A percentile compares a stretch with the other conserved stretches of the same genome.
phyloP scores from a whole-genome alignment of 306 rosid species.

The Oxytropis ochrocephala region DNA sequence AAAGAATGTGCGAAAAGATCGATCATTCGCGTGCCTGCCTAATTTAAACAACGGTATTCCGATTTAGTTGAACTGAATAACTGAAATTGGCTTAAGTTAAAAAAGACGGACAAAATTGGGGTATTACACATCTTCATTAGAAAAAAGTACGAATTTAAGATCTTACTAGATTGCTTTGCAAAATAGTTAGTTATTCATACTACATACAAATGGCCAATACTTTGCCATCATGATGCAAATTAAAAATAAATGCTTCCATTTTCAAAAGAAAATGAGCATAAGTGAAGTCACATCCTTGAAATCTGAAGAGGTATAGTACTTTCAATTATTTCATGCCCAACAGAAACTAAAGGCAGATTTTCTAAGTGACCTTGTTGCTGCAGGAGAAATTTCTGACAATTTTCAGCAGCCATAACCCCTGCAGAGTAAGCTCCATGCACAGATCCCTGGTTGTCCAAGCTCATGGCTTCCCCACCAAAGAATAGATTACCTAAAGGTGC shows the following conservation, averaged over 20 bases:
- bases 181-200: neutral
- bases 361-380: conserved; percentile 31
- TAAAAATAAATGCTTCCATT: neutral
- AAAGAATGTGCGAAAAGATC: too few relatives aligned
- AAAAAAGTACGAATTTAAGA: neutral
- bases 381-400: conserved; percentile 29
- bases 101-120: too few relatives aligned
- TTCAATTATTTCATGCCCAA: conserved; percentile 34
- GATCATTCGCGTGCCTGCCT: too few relatives aligned
- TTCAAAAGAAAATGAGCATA: neutral
- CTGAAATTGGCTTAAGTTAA: too few relatives aligned
- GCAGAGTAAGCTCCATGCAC: conserved; percentile 66
- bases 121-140: too few relatives aligned
- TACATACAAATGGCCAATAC: neutral
- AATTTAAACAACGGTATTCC: too few relatives aligned
- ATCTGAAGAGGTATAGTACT: conserved; percentile 46
- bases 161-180: neutral
- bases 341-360: conserved; percentile 23
- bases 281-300: conserved; percentile 46
- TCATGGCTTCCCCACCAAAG: conserved; percentile 50
- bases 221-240: neutral
- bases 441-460: conserved; percentile 70
- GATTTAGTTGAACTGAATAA: too few relatives aligned
- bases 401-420: conserved; percentile 47
- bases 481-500: conserved; percentile 57